These are phyloP conservation scores for Rhizoclosmatium sp. DNA, from an alignment of 192 early-diverging fungal species.

Conservation along the genomic window DNA sequence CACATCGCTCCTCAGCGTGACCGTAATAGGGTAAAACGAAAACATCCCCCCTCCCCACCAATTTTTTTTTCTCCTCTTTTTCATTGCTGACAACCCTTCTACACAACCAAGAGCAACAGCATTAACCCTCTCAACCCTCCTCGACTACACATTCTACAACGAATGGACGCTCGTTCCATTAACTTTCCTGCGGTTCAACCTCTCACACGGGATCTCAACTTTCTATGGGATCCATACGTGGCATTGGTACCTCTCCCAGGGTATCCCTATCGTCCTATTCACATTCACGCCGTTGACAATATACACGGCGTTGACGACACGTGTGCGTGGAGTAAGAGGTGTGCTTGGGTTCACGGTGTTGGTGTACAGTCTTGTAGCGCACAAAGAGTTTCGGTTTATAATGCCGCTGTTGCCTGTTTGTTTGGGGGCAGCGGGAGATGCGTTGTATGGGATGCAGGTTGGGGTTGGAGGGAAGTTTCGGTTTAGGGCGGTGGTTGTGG, in stretches of 20 bases:
- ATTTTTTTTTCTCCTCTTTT: not conserved
- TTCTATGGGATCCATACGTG: constrained; percentile 94
- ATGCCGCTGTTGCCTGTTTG: constrained; percentile 77
- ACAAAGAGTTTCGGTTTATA: constrained; percentile 98
- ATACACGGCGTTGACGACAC: constrained; percentile 35
- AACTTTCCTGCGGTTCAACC: constrained; percentile 85
- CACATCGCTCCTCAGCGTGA: not conserved
- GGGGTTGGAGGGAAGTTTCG: not conserved
- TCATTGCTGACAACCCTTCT: not conserved
- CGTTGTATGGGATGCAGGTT: constrained; percentile 27
- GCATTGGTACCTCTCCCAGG: constrained; percentile 91
- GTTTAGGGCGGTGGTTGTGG: constrained; percentile 35
- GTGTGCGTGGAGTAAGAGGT: constrained; percentile 1
- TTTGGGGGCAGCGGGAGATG: constrained; percentile 33
- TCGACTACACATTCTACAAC: constrained; percentile 80
- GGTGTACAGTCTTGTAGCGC: constrained; percentile 79
- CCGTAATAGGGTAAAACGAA: constrained; percentile 12
- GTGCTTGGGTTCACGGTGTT: constrained; percentile 37
- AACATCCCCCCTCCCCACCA: too few relatives aligned
- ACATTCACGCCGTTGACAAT: constrained; percentile 76
- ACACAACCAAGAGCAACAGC: constrained; percentile 44
- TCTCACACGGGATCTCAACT: constrained; percentile 76
- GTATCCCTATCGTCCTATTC: constrained; percentile 78
- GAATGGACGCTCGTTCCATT: constrained; percentile 75
- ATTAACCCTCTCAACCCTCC: constrained; percentile 52